A percentile compares a stretch with the other conserved stretches of the same genome.
phyloP scores from a whole-genome alignment of 805 yeast species.

The Ogataea ganodermae region DNA sequence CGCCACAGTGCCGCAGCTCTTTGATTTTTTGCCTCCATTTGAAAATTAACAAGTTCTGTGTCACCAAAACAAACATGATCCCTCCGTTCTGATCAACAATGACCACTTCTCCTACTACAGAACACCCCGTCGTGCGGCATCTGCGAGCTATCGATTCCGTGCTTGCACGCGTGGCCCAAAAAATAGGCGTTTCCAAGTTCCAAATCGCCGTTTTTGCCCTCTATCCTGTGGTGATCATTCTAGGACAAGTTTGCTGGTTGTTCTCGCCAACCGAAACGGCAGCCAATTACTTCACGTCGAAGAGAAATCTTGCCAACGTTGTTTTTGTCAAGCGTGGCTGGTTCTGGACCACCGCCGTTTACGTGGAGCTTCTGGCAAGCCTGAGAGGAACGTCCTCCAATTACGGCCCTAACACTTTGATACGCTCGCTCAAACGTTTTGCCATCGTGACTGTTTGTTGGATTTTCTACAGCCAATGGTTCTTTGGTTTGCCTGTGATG shows the following conservation, averaged over 20 bases:
- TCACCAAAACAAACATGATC: neutral
- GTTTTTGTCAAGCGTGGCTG: constrained; percentile 87
- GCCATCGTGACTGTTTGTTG: constrained; percentile 71
- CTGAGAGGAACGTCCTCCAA: constrained; percentile 16
- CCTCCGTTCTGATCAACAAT: neutral
- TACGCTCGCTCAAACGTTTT: constrained; percentile 42
- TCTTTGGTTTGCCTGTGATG: constrained; percentile 83
- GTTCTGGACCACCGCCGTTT: constrained; percentile 76
- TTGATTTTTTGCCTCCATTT: neutral
- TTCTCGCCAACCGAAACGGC: constrained; percentile 48
- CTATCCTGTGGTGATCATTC: constrained; percentile 43
- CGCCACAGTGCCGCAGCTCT: neutral
- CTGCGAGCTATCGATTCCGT: constrained; percentile 9
- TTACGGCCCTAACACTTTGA: constrained; percentile 8
- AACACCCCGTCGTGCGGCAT: constrained; percentile 12
- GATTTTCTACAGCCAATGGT: constrained; percentile 86
- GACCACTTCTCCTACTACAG: neutral
- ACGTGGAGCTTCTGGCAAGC: constrained; percentile 21
- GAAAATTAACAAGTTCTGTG: neutral
- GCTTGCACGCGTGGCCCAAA: constrained; percentile 10
- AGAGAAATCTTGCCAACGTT: constrained; percentile 69
- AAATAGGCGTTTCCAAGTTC: constrained; percentile 12
- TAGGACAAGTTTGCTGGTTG: constrained; percentile 53
- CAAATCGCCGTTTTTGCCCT: constrained; percentile 13
- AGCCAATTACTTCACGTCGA: constrained; percentile 55